phyloP scores from a whole-genome alignment of 2,329 filamentous ascomycete species.

The Shiraia bambusicola region DNA sequence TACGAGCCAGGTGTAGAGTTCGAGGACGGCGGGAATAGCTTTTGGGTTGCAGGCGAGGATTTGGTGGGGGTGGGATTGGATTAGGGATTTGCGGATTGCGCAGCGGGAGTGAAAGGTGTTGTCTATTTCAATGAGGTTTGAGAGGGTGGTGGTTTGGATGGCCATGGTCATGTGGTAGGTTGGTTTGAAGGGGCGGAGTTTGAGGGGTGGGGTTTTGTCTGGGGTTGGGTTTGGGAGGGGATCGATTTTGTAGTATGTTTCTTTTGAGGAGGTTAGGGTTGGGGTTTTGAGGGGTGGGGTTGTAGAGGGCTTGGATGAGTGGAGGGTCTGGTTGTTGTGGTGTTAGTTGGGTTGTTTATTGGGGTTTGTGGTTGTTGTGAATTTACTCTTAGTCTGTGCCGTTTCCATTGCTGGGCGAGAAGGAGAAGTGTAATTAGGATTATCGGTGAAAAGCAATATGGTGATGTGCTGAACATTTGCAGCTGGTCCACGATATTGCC shows the following conservation, averaged over 20 bases:
- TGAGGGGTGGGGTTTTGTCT: constrained; percentile 53
- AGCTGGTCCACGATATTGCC: neutral
- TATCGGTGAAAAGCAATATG: constrained; percentile 1
- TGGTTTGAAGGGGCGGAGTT: constrained; percentile 60
- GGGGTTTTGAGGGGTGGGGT: neutral
- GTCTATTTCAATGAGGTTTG: constrained; percentile 61
- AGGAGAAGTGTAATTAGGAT: neutral
- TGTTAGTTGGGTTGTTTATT: neutral
- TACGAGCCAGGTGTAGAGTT: constrained; percentile 60
- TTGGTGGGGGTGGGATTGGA: constrained; percentile 48
- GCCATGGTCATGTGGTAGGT: constrained; percentile 66
- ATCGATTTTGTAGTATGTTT: constrained; percentile 46
- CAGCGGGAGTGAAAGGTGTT: constrained; percentile 59
- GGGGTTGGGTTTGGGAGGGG: constrained; percentile 55
- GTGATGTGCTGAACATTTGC: neutral
- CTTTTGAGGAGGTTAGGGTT: constrained; percentile 16
- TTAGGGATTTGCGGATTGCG: constrained; percentile 50
- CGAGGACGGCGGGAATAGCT: constrained; percentile 52
- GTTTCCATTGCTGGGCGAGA: neutral
- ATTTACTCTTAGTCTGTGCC: neutral
- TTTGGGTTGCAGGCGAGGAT: constrained; percentile 42
- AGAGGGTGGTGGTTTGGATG: constrained; percentile 54
- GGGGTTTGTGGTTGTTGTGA: no score
- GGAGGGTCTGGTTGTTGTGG: neutral
- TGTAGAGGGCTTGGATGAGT: neutral